Percentiles rank a stretch among this genome's conserved stretches.
Conservation (phyloP, 2,329 filamentous ascomycete species). For the Xylogone sp. region DNA sequence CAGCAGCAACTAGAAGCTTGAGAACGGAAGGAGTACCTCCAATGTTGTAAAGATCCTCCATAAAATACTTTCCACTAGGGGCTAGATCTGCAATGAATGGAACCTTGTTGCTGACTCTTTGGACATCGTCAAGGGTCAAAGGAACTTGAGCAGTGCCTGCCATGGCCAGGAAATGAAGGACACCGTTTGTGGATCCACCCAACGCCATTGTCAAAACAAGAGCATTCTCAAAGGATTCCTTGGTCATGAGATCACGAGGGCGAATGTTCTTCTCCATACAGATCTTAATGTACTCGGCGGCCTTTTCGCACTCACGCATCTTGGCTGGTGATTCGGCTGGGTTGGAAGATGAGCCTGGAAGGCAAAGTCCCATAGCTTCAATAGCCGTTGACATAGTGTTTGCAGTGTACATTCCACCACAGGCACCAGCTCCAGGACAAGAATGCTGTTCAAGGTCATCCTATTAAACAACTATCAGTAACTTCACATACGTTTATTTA, state of each 20-base stretch:
- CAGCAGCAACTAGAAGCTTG: constrained; percentile 75
- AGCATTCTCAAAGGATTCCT: constrained; percentile 66
- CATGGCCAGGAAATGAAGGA: constrained; percentile 70
- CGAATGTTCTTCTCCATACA: constrained; percentile 69
- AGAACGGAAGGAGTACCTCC: constrained; percentile 83
- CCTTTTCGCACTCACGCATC: constrained; percentile 67
- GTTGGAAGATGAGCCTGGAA: constrained; percentile 67
- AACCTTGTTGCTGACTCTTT: constrained; percentile 65
- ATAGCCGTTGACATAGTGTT: constrained; percentile 74
- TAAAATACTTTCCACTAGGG: constrained; percentile 78
- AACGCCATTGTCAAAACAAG: constrained; percentile 71
- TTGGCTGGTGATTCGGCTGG: constrained; percentile 65
- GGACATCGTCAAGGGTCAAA: constrained; percentile 64
- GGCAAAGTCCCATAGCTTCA: constrained; percentile 65
- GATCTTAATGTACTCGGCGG: constrained; percentile 61
- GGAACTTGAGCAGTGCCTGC: constrained; percentile 64
- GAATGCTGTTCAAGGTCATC: constrained; percentile 68
- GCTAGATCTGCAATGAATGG: constrained; percentile 70
- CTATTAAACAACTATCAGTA: not conserved
- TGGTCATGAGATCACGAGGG: constrained; percentile 65
- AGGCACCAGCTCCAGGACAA: constrained; percentile 67
- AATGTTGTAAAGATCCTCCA: constrained; percentile 83
- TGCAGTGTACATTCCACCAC: constrained; percentile 75
- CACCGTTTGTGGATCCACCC: constrained; percentile 67
- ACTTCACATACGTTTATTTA: no score